phyloP scores from a whole-genome alignment of 139 green algal genomes.

The Yamagishiella unicocca region DNA sequence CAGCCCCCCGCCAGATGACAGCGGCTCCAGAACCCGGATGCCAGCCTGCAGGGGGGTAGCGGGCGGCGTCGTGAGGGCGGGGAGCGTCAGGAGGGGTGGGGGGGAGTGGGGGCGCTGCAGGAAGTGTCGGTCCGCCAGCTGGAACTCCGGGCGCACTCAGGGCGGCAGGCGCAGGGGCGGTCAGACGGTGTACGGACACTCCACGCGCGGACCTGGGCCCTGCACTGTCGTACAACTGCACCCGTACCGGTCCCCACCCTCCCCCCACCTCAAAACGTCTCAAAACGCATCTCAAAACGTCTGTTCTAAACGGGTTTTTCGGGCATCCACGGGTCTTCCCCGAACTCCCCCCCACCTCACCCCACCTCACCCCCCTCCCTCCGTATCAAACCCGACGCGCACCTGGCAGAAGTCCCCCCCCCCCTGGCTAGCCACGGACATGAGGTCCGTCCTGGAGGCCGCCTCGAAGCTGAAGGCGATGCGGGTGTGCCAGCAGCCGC shows the following conservation, averaged over 20 bases:
- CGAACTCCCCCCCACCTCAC: background rate
- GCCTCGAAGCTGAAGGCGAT: slow-evolving; percentile 62
- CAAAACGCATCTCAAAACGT: too few relatives aligned
- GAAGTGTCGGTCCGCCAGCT: background rate
- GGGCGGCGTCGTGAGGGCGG: background rate
- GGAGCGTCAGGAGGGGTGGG: background rate
- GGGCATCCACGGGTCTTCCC: too few relatives aligned
- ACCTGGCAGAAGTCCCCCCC: slow-evolving; percentile 45
- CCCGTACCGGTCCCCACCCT: background rate
- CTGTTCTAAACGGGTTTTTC: too few relatives aligned
- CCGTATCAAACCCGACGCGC: background rate
- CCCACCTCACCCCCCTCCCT: background rate
- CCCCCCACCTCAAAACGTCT: too few relatives aligned
- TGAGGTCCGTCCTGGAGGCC: slow-evolving; percentile 44
- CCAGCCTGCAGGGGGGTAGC: slow-evolving; percentile 6
- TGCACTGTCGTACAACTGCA: background rate
- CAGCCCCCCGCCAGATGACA: background rate
- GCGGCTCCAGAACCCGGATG: slow-evolving; percentile 38
- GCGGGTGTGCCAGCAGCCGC: slow-evolving; percentile 30
- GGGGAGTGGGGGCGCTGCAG: background rate
- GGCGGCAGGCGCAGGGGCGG: too few relatives aligned
- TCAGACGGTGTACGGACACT: too few relatives aligned
- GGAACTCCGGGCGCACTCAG: too few relatives aligned
- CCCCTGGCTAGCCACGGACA: slow-evolving; percentile 8
- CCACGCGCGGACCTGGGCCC: too few relatives aligned